A percentile compares a stretch with the other conserved stretches of the same genome.
phyloP scores from a whole-genome alignment of 2,329 filamentous ascomycete species.

The Xylariaceae sp. region DNA sequence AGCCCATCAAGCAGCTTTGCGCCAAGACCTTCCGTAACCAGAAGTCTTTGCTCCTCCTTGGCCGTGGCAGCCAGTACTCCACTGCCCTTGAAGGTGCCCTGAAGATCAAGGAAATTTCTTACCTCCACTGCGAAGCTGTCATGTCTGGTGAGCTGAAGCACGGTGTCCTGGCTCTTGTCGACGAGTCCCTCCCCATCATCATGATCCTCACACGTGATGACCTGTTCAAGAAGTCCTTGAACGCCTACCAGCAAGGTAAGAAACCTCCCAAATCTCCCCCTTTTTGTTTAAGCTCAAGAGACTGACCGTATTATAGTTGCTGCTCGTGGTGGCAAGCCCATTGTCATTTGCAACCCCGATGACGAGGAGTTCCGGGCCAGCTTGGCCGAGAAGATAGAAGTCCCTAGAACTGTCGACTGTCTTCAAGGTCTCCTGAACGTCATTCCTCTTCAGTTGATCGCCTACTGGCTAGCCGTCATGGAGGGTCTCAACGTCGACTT shows the following conservation, averaged over 20 bases:
- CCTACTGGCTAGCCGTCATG: slow-evolving; percentile 96
- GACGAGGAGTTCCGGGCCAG: slow-evolving; percentile 85
- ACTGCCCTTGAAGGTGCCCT: slow-evolving; percentile 95
- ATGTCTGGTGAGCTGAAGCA: slow-evolving; percentile 99
- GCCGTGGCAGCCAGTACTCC: slow-evolving; percentile 92
- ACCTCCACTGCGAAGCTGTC: slow-evolving; percentile 98
- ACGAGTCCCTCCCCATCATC: slow-evolving; percentile 98
- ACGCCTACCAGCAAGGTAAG: slow-evolving; percentile 94
- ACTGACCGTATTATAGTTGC: slow-evolving; percentile 58
- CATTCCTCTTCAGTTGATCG: slow-evolving; percentile 93
- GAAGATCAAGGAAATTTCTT: slow-evolving; percentile 99
- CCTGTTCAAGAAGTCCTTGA: slow-evolving; percentile 97
- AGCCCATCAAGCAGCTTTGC: slow-evolving; percentile 91
- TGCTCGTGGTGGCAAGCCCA: slow-evolving; percentile 90
- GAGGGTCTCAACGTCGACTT: slow-evolving; percentile 98
- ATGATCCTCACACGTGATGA: slow-evolving; percentile 98
- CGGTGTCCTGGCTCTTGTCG: slow-evolving; percentile 92
- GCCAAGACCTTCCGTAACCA: slow-evolving; percentile 92
- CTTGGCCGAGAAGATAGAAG: slow-evolving; percentile 94
- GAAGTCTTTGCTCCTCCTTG: slow-evolving; percentile 89
- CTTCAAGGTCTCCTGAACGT: slow-evolving; percentile 97
- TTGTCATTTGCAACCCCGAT: slow-evolving; percentile 92
- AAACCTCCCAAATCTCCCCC: slow-evolving; percentile 11
- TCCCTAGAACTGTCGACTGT: slow-evolving; percentile 90
- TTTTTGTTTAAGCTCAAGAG: neutral